phyloP scores from a whole-genome alignment of 768 basidiomycete species.

The Russula compacta region DNA sequence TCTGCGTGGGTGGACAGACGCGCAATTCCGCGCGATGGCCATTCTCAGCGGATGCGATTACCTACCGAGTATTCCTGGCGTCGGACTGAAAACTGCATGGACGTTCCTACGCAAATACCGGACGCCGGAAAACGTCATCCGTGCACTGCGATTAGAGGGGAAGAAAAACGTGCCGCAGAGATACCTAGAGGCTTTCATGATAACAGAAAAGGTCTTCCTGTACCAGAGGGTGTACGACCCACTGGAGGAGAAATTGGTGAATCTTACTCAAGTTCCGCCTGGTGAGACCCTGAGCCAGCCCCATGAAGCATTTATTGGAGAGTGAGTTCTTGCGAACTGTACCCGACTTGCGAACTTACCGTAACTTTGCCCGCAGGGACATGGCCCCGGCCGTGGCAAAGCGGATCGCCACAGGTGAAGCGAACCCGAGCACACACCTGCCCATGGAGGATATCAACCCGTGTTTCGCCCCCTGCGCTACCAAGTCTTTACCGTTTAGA shows the following conservation, averaged over 20 bases:
- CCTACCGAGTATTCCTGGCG: slow-evolving; percentile 79
- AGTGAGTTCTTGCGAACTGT: slow-evolving; percentile 33
- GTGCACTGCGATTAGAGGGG: slow-evolving; percentile 68
- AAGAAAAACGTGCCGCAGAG: slow-evolving; percentile 69
- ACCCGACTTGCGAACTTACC: background rate
- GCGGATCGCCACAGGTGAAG: slow-evolving; percentile 55
- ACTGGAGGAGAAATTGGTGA: slow-evolving; percentile 48
- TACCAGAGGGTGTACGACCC: slow-evolving; percentile 93
- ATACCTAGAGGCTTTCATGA: slow-evolving; percentile 65
- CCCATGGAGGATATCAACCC: slow-evolving; percentile 79
- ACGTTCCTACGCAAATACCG: slow-evolving; percentile 73
- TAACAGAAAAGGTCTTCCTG: slow-evolving; percentile 87
- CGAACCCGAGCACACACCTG: slow-evolving; percentile 57
- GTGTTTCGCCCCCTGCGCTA: slow-evolving; percentile 42
- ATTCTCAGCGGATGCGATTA: slow-evolving; percentile 93
- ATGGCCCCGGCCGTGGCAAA: slow-evolving; percentile 57
- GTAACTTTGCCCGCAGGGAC: slow-evolving; percentile 36
- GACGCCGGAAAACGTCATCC: slow-evolving; percentile 76
- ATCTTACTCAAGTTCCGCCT: slow-evolving; percentile 52
- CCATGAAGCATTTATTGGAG: slow-evolving; percentile 64
- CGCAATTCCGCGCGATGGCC: slow-evolving; percentile 87
- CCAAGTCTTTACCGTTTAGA: slow-evolving; percentile 34
- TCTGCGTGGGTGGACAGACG: slow-evolving; percentile 81
- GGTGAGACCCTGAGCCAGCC: slow-evolving; percentile 46
- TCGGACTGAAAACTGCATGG: slow-evolving; percentile 93